A percentile compares a stretch with the other conserved stretches of the same genome.
These are phyloP conservation scores for Penstemon eatonii DNA, from an alignment of 257 asterid genomes.

Conservation along the genomic window DNA sequence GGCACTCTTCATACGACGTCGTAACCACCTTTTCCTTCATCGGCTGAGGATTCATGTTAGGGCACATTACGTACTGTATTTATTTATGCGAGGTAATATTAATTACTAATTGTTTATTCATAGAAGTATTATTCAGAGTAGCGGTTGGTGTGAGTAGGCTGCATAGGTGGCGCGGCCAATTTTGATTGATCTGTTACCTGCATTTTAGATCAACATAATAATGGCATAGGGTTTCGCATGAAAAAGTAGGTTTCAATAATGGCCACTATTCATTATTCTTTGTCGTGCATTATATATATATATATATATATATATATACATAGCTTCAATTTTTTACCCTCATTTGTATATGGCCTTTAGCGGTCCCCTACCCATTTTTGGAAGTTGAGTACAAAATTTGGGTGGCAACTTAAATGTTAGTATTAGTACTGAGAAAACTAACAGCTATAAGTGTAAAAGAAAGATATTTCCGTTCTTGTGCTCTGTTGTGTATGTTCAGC, in stretches of 20 bases:
- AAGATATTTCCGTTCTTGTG: too few species aligned
- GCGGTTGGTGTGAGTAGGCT: slow-evolving; percentile 34
- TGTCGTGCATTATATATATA: slow-evolving; percentile 15
- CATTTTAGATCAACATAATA: slow-evolving; percentile 37
- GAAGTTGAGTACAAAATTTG: too few species aligned
- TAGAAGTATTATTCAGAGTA: slow-evolving; percentile 27
- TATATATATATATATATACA: too few species aligned
- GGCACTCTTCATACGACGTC: slow-evolving; percentile 60
- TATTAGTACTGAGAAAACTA: too few species aligned
- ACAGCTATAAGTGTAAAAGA: too few species aligned
- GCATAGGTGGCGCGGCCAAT: slow-evolving; percentile 40
- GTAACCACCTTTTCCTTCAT: slow-evolving; percentile 36
- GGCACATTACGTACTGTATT: slow-evolving; percentile 20
- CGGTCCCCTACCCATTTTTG: too few species aligned
- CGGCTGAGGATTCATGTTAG: slow-evolving; percentile 3
- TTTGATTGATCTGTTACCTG: slow-evolving; percentile 41
- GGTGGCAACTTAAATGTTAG: too few species aligned
- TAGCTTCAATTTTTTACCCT: too few species aligned
- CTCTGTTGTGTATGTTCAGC: too few species aligned
- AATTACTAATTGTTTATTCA: not conserved
- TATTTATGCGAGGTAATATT: not conserved
- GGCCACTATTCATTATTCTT: slow-evolving; percentile 28
- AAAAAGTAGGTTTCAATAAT: slow-evolving; percentile 46
- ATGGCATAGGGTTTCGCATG: slow-evolving; percentile 30
- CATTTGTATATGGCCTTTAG: too few species aligned